Evolutionary conservation across 176 grass and related monocot genomes (phyloP).

Genomic region (Carex littledalei): DNA sequence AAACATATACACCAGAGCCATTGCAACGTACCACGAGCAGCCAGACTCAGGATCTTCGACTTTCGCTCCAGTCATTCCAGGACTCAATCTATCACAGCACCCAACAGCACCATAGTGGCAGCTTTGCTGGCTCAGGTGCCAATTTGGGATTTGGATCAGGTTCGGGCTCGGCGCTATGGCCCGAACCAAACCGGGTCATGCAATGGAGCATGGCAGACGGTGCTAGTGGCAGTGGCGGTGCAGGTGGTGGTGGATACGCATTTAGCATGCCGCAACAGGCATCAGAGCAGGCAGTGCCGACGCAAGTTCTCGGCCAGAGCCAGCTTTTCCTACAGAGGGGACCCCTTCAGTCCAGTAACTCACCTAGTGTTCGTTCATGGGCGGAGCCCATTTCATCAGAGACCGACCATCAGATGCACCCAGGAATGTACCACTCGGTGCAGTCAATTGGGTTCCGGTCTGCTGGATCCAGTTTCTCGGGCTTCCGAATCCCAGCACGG

Average conservation of each 20-base stretch:
- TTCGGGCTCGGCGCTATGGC: constrained; percentile 45
- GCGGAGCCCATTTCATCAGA: constrained; percentile 46
- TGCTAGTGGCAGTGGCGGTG: constrained; percentile 32
- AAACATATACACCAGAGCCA: constrained; percentile 56
- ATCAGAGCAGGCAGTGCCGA: constrained; percentile 38
- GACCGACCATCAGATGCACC: constrained; percentile 51
- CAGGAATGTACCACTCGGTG: constrained; percentile 33
- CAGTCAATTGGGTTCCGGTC: constrained; percentile 58
- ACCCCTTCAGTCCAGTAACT: constrained; percentile 99
- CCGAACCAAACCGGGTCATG: constrained; percentile 55
- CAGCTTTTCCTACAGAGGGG: constrained; percentile 91
- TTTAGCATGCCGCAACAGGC: constrained; percentile 69
- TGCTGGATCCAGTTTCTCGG: constrained; percentile 47
- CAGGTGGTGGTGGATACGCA: constrained; percentile 38
- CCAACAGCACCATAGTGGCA: constrained; percentile 36
- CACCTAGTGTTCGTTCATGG: constrained; percentile 79
- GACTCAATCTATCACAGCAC: constrained; percentile 63
- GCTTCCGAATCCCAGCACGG: constrained; percentile 71
- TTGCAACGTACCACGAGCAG: constrained; percentile 53
- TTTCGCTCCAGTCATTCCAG: constrained; percentile 80
- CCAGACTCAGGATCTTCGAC: constrained; percentile 73
- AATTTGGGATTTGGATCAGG: constrained; percentile 43
- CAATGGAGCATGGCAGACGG: constrained; percentile 63
- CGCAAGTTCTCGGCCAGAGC: constrained; percentile 58
- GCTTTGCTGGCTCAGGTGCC: constrained; percentile 40